Conservation (phyloP, 495 filamentous ascomycete genomes). For the Penicillium ucsense region DNA sequence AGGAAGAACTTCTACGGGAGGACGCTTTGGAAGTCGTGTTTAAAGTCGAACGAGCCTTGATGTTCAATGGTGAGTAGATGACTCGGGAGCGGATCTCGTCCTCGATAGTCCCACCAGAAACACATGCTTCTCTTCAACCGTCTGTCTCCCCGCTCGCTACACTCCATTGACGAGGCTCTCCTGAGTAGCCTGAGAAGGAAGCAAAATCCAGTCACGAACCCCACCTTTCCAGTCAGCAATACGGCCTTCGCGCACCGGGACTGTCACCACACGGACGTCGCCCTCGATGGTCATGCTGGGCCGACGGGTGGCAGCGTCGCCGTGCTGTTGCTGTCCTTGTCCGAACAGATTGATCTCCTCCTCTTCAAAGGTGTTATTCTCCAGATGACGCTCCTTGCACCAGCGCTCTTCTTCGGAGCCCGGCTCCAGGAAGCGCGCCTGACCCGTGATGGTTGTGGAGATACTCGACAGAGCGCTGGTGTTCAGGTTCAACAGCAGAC, state of each 20-base stretch:
- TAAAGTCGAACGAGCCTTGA: too few species aligned
- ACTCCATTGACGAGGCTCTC: slow-evolving; percentile 31
- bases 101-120: background rate
- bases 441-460: slow-evolving; percentile 83
- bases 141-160: background rate
- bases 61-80: too few species aligned
- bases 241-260: slow-evolving; percentile 61
- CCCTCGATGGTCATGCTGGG: slow-evolving; percentile 55
- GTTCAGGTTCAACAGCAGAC: slow-evolving; percentile 80
- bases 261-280: slow-evolving; percentile 64
- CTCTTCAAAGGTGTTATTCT: slow-evolving; percentile 76
- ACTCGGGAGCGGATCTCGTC: background rate
- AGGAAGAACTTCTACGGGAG: too few species aligned
- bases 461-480: slow-evolving; percentile 81
- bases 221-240: slow-evolving; percentile 77
- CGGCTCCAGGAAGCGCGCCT: slow-evolving; percentile 57
- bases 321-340: slow-evolving; percentile 32
- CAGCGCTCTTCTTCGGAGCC: slow-evolving; percentile 73
- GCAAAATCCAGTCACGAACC: slow-evolving; percentile 61
- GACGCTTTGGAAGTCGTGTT: too few species aligned
- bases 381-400: slow-evolving; percentile 72
- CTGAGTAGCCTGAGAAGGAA: slow-evolving; percentile 22
- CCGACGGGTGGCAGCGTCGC: slow-evolving; percentile 15
- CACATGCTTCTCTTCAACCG: too few species aligned
- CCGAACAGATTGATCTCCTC: slow-evolving; percentile 39